A percentile compares a stretch with the other conserved stretches of the same genome.
Conservation (phyloP, 2,329 filamentous ascomycete species). For the Beauveria sp. region DNA sequence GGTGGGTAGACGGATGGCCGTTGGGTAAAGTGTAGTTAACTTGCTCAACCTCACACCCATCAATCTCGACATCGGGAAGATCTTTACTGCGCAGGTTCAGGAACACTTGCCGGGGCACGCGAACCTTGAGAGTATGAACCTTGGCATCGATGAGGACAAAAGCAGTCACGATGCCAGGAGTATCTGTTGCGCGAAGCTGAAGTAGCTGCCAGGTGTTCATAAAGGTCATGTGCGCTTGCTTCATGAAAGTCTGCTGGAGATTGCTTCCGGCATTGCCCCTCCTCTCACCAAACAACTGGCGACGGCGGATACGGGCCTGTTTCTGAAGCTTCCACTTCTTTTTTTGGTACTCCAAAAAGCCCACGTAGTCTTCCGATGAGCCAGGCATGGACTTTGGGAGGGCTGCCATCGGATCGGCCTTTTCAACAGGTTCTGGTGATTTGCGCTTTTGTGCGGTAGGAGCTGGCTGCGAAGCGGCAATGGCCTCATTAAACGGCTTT, state of each 20-base stretch:
- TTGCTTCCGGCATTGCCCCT: constrained; percentile 43
- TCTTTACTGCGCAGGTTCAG: constrained; percentile 85
- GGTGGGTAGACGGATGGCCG: constrained; percentile 83
- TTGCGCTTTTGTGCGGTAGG: constrained; percentile 60
- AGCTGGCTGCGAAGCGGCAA: constrained; percentile 47
- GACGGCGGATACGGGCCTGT: constrained; percentile 73
- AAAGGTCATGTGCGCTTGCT: constrained; percentile 84
- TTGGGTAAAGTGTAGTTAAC: constrained; percentile 91
- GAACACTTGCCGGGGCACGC: constrained; percentile 83
- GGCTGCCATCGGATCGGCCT: constrained; percentile 69
- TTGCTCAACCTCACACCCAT: constrained; percentile 83
- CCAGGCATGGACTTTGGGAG: constrained; percentile 79
- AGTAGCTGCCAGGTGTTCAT: constrained; percentile 93
- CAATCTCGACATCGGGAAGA: constrained; percentile 79
- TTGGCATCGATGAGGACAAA: constrained; percentile 92
- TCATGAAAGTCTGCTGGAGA: constrained; percentile 69
- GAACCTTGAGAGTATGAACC: constrained; percentile 79
- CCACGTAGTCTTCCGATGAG: constrained; percentile 78
- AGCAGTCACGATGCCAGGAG: constrained; percentile 76
- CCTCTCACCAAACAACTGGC: constrained; percentile 89
- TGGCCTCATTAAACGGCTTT: constrained; percentile 47
- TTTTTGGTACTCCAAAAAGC: constrained; percentile 90
- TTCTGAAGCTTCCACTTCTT: constrained; percentile 98
- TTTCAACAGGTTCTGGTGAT: constrained; percentile 59
- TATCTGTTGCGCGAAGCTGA: constrained; percentile 75